Percentiles rank a stretch among this genome's conserved stretches.
Evolutionary conservation across 2,329 filamentous ascomycete genomes (phyloP).

Genomic region (Macrophomina phaseolina): DNA sequence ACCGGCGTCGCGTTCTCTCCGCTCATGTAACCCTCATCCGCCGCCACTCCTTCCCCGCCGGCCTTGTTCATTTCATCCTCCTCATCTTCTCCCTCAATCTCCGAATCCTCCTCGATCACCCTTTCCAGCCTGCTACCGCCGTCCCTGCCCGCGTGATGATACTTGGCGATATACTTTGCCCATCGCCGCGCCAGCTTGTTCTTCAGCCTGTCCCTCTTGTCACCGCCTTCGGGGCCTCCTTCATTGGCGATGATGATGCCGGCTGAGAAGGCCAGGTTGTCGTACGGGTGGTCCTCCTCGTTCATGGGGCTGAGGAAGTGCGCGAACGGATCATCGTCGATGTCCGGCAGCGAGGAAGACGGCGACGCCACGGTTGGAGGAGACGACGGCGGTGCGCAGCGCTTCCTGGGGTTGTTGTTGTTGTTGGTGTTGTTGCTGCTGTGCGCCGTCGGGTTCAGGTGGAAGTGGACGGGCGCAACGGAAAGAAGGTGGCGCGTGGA

Average conservation of each 20-base stretch:
- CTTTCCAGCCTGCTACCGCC: neutral
- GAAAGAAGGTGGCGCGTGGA: slow-evolving; percentile 21
- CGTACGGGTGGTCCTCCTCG: slow-evolving; percentile 44
- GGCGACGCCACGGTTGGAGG: neutral
- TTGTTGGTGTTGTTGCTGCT: neutral
- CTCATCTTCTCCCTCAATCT: slow-evolving; percentile 36
- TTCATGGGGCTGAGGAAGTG: slow-evolving; percentile 50
- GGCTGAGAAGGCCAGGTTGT: slow-evolving; percentile 43
- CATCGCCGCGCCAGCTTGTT: slow-evolving; percentile 47
- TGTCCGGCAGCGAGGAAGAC: slow-evolving; percentile 40
- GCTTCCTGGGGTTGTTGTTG: slow-evolving; percentile 1
- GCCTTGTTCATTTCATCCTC: slow-evolving; percentile 30
- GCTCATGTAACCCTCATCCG: slow-evolving; percentile 29
- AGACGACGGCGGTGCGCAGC: neutral
- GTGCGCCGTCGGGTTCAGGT: slow-evolving; percentile 5
- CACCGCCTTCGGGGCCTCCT: slow-evolving; percentile 28
- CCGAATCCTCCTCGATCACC: neutral
- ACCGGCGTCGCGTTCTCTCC: slow-evolving; percentile 23
- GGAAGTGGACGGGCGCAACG: slow-evolving; percentile 26
- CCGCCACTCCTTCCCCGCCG: neutral
- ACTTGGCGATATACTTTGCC: slow-evolving; percentile 47
- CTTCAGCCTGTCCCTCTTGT: slow-evolving; percentile 46
- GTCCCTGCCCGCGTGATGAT: slow-evolving; percentile 35
- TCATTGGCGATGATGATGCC: slow-evolving; percentile 44
- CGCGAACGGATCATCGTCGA: slow-evolving; percentile 51